phyloP scores from a whole-genome alignment of 1,284 basidiomycete genomes.

The Veloporphyrellus conicus region DNA sequence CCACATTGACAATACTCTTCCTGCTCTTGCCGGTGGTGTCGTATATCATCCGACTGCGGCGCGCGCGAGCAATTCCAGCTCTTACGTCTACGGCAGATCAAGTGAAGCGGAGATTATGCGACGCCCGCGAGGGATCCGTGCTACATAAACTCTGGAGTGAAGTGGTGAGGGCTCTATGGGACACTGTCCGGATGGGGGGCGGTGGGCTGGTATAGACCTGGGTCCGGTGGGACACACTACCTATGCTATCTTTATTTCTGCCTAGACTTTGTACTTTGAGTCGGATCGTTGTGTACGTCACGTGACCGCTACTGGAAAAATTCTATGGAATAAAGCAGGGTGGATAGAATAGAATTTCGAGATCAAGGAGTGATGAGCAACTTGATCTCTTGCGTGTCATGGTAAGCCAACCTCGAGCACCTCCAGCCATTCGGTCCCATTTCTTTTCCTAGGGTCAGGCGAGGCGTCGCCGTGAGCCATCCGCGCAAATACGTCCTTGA shows the following conservation, averaged over 20 bases:
- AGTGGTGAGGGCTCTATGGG: conserved; percentile 49
- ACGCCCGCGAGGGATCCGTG: conserved; percentile 37
- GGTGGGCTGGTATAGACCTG: conserved; percentile 56
- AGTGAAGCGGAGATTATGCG: conserved; percentile 52
- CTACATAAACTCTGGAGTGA: conserved; percentile 53
- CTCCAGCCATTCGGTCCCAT: neutral
- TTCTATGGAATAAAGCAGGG: neutral
- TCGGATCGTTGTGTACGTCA: conserved; percentile 7
- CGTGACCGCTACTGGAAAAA: conserved; percentile 18
- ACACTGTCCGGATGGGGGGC: conserved; percentile 73
- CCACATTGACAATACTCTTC: conserved; percentile 52
- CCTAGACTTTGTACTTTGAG: neutral
- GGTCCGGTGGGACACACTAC: neutral
- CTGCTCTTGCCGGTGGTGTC: conserved; percentile 61
- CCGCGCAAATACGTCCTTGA: conserved; percentile 90
- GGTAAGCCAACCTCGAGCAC: conserved; percentile 29
- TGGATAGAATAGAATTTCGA: neutral
- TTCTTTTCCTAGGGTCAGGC: conserved; percentile 65
- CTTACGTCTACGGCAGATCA: conserved; percentile 47
- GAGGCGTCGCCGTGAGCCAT: conserved; percentile 72
- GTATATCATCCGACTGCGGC: conserved; percentile 48
- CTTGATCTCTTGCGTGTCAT: conserved; percentile 61
- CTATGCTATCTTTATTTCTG: conserved; percentile 21
- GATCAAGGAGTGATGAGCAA: conserved; percentile 52
- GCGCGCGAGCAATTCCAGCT: conserved; percentile 26